Evolutionary conservation across 495 filamentous ascomycete species (phyloP), one percentile per base, ranked within the genome.

Genomic region (Talaromyces nanjingensis): DNA sequence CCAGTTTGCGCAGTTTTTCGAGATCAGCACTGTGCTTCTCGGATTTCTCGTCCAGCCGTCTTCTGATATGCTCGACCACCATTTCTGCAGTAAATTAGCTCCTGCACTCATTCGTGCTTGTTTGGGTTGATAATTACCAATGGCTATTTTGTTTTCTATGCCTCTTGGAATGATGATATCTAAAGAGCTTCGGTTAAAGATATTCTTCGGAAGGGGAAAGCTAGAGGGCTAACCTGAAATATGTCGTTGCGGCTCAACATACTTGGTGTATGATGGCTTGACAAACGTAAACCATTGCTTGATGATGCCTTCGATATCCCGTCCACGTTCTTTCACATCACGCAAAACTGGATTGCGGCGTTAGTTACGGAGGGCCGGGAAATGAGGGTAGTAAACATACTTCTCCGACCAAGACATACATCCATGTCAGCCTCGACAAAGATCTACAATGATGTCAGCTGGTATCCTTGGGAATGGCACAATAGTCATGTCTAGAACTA

Each of bases 251-350:
- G 96, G 94, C 66, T 96, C 86, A 56, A 98, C 94, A 71, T 84
- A 97, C 78, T 83, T 81, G 65, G 92, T 89, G 67, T 92, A 97
- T 64, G 97, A 97, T 4, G 94, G 94, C 74, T 98, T 98, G 7
- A 98, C 94, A 74, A 88, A 98, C 39, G 73, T 73, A 71, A 97
- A 97, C 94, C 94, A 98, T 74, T 98, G 94, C 74, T 98, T 98
- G 69, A 98, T 93, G 69, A 92, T 93, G 45, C 94, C 94, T 66
- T 96, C 91, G 63, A 97, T 87, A 65, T 96, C 91, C 61, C 93
- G 81, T 7, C 91, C 91, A 68, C 93, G 82, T 68, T 96, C 89
- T 65, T 81, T 83, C 16, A 96, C 89, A 77, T 97, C 93, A 68
- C 93, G 89, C 45, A 93, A 73, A 65, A 97, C 91, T 96, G 64